Base-by-base conservation (phyloP, 140 eudicot species). In the Stevia rebaudiana region DNA sequence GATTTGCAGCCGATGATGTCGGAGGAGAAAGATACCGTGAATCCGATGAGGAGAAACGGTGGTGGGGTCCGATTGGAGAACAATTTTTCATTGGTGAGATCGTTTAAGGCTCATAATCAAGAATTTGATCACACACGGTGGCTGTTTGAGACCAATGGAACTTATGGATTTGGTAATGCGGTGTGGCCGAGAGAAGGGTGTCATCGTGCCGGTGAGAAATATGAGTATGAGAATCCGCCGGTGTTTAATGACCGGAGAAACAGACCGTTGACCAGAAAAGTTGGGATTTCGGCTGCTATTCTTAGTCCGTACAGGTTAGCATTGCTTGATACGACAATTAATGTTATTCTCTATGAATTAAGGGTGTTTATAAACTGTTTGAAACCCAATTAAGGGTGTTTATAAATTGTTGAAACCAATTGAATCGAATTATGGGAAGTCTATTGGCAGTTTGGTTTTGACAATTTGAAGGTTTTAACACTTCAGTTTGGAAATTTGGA, bases 71-170 rank as follows among this genome's bases (percentile, higher is more conserved):
- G 63, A 37, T 30, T 83, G 78, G 94, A 83, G 67, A 83, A 80
- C 72, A 85, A 86, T 23, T 76, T 92, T 33, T 92, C 99, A 0
- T 33, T 92, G 23, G 99, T 88, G 51, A 83, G 86, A 53, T 88
- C 97, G 2, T 78, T 88, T 44, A 92, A 92, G 74, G 81, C 81
- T 0, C 91, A 89, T 1, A 86, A 86, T 70, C 87, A 78, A 6
- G 99, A 92, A 5, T 88, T 92, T 58, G 99, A 92, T 81, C 95
- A 88, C 53, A 77, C 81, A 9, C 52, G 84, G 25, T 92, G 99
- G 99, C 59, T 92, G 71, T 92, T 88, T 28, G 99, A 92, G 87
- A 92, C 99, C 2, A 83, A 88, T 70, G 99, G 99, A 67, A 92
- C 99, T 49, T 92, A 92, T 42, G 99, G 99, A 6, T 92, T 88